These are phyloP conservation scores for Yarrowia sp. DNA, from an alignment of 805 yeast genomes.

Conservation along the genomic window DNA sequence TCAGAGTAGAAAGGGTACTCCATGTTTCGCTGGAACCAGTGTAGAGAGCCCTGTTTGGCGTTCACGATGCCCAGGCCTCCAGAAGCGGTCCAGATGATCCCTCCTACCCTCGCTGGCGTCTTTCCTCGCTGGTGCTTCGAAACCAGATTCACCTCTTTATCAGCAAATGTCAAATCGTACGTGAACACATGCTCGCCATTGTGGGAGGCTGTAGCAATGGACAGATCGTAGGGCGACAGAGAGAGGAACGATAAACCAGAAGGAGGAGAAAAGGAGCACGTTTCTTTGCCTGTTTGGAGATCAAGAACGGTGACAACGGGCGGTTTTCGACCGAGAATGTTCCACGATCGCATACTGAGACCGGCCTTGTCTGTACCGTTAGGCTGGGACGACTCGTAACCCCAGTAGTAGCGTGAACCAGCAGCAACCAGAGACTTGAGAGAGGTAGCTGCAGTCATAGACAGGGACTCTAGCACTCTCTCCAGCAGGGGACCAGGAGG, in stretches of 20 bases:
- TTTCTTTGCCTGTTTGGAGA: not conserved
- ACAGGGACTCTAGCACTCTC: conserved; percentile 16
- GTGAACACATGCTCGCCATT: conserved; percentile 69
- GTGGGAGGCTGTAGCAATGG: conserved; percentile 59
- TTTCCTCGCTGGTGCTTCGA: conserved; percentile 70
- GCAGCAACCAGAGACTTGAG: conserved; percentile 58
- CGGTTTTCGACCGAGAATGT: conserved; percentile 23
- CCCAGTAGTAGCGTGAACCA: conserved; percentile 45
- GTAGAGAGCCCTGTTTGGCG: conserved; percentile 63
- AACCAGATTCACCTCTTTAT: conserved; percentile 58
- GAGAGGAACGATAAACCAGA: conserved; percentile 51
- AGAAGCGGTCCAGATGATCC: conserved; percentile 61
- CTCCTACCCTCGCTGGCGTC: conserved; percentile 61
- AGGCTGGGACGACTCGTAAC: conserved; percentile 16
- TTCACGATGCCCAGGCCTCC: conserved; percentile 62
- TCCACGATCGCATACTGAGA: conserved; percentile 42
- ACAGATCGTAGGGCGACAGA: conserved; percentile 66
- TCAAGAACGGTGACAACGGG: conserved; percentile 21
- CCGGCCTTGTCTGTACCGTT: conserved; percentile 54
- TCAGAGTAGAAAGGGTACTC: conserved; percentile 42
- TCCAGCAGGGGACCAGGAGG: conserved; percentile 20
- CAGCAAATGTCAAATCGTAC: conserved; percentile 67
- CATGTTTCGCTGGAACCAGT: conserved; percentile 57
- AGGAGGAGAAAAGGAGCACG: conserved; percentile 27
- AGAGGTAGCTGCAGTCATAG: conserved; percentile 57